Evolutionary conservation across 768 basidiomycete species (phyloP).

Genomic region (Cantharellus anzutake): DNA sequence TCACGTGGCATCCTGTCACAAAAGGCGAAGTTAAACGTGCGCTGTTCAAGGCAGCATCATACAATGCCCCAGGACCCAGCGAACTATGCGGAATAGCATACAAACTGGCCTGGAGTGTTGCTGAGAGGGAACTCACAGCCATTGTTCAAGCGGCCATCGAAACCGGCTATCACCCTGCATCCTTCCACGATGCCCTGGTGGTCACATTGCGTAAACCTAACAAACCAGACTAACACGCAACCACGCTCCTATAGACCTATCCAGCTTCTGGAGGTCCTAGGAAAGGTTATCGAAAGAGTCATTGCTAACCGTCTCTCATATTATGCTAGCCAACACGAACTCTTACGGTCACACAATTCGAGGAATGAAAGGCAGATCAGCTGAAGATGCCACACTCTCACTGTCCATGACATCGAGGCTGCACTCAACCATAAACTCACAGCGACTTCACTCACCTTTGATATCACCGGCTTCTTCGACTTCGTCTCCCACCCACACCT

Average conservation of each 20-base stretch:
- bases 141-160: not conserved
- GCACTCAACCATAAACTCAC: constrained; percentile 3
- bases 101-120: constrained; percentile 3
- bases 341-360: constrained; percentile 13
- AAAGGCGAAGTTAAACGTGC: not conserved
- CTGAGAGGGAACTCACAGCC: not conserved
- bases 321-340: constrained; percentile 12
- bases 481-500: not conserved
- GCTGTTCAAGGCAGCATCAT: not conserved
- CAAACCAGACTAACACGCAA: constrained; percentile 8
- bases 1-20: not conserved
- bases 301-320: constrained; percentile 13
- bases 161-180: constrained; percentile 6
- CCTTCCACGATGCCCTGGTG: constrained; percentile 1
- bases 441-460: not conserved
- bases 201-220: constrained; percentile 4
- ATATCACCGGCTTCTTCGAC: not conserved
- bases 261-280: constrained; percentile 15
- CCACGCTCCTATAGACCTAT: constrained; percentile 4
- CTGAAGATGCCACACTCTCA: constrained; percentile 9
- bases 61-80: constrained; percentile 7
- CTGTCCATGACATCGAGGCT: constrained; percentile 10
- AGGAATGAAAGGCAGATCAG: constrained; percentile 7
- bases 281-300: constrained; percentile 18
- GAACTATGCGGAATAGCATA: constrained; percentile 1